Evolutionary conservation across 2,329 filamentous ascomycete species (phyloP).

Genomic region (Fusarium sp.): DNA sequence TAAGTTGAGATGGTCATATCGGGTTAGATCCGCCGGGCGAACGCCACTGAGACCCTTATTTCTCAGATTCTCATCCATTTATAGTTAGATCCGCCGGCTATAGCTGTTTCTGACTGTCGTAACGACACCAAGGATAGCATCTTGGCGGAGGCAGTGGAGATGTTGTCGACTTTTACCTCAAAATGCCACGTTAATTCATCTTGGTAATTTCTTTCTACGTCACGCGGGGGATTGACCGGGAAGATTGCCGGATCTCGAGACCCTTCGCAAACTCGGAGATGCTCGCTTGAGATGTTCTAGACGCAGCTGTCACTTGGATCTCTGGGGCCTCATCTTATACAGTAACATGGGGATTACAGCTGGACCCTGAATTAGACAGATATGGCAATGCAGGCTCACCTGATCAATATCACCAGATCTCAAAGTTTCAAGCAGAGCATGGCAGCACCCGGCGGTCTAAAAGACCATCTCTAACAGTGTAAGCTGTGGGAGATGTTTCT

Average conservation of each 20-base stretch:
- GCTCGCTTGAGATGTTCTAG: constrained; percentile 29
- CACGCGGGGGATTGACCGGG: constrained; percentile 38
- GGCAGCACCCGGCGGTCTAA: background rate
- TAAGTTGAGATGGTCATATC: constrained; percentile 23
- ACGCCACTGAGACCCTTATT: background rate
- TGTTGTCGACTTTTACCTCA: constrained; percentile 19
- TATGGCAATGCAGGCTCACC: constrained; percentile 5
- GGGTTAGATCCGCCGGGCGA: constrained; percentile 42
- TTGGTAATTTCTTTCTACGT: constrained; percentile 38
- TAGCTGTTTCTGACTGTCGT: background rate
- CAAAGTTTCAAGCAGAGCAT: background rate
- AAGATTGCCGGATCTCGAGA: constrained; percentile 5
- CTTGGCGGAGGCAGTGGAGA: constrained; percentile 38
- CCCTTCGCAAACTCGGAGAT: constrained; percentile 13
- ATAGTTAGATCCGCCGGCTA: constrained; percentile 40
- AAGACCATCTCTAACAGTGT: background rate
- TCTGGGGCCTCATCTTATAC: background rate
- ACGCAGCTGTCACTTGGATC: constrained; percentile 5
- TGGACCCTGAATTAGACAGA: background rate
- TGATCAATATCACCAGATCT: background rate
- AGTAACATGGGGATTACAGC: background rate
- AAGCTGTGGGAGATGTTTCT: background rate
- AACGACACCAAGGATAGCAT: constrained; percentile 32
- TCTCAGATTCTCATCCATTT: background rate
- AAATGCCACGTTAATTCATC: constrained; percentile 37